Evolutionary conservation across 805 yeast genomes (phyloP), one percentile per base, ranked within the genome.

Genomic region (Isabelozyma gotoi): DNA sequence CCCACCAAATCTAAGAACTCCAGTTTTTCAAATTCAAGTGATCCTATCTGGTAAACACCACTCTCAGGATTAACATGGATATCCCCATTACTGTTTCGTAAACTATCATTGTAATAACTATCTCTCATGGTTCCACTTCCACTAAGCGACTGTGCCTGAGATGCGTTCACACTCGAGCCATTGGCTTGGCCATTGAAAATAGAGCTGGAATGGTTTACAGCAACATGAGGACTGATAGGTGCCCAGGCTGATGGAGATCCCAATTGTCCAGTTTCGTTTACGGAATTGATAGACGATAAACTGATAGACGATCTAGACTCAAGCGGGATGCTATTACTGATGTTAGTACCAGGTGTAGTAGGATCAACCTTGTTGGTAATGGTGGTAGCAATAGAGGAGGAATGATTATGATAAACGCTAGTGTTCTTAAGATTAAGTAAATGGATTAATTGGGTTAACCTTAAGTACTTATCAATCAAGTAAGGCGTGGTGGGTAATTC

Each of bases 401-500:
- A 36, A 11, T 20, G 19, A n/a, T 36, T 20, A 14, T 36, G 39
- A 24, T 20, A 14, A 8, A 5, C 7, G n/a, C 19, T 36, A 16
- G 18, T 16, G 8, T 46, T 42, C 39, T 45, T 49, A 10, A 50
- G 52, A 32, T 66, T 68, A 35, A 84, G 53, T 31, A 82, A 57
- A 40, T 73, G 71, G 6, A 80, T 71, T 38, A 85, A 69, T 57
- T 84, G 82, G 2, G 82, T 79, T 42, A 83, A 69, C 46, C 85
- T 67, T 40, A 81, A 61, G 56, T 77, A 79, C 53, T 81, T 84
- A 53, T 85, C 91, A 46, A 84, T 82, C 37, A 84, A 65, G 53
- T 73, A 84, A 0, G 90, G 90, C 36, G 80, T 81, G 0, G 83
- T 77, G 6, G 89, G 91, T 21, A 83, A 63, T 49, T 84, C 89